Percentiles rank a stretch among this genome's conserved stretches.
Conservation (phyloP, 352 stramenopile species). For the Poterioochromonas sp. region DNA sequence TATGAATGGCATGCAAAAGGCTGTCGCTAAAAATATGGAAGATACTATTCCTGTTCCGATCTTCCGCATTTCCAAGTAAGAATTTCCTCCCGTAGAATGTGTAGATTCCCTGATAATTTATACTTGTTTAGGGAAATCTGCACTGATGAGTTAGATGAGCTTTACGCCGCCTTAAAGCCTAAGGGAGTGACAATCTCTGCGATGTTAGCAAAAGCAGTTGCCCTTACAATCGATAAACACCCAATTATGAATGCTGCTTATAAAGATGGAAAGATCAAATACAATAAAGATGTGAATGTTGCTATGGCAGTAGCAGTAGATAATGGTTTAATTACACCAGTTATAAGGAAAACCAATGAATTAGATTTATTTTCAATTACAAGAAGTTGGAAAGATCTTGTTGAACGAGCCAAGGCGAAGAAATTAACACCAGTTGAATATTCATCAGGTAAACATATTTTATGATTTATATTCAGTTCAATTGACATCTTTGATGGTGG, state of each 20-base stretch:
- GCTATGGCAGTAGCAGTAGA: conserved; percentile 73
- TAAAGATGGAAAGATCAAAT: conserved; percentile 51
- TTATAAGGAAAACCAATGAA: conserved; percentile 64
- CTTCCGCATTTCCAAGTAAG: conserved; percentile 56
- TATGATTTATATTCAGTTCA: neutral
- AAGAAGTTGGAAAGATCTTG: conserved; percentile 68
- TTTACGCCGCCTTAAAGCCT: conserved; percentile 67
- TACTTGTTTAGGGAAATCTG: conserved; percentile 56
- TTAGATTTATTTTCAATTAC: conserved; percentile 58
- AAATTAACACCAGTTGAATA: conserved; percentile 64
- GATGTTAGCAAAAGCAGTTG: conserved; percentile 66
- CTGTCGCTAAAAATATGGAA: conserved; percentile 74
- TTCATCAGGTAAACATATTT: conserved; percentile 42
- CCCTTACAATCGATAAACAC: conserved; percentile 63
- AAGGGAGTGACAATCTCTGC: conserved; percentile 60
- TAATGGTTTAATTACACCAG: conserved; percentile 70
- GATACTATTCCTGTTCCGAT: conserved; percentile 60
- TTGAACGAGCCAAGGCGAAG: conserved; percentile 60
- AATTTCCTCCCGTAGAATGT: neutral
- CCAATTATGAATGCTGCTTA: conserved; percentile 70
- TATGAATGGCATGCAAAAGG: conserved; percentile 67
- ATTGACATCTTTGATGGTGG: conserved; percentile 31
- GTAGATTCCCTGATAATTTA: too few relatives aligned
- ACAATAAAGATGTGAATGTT: conserved; percentile 74
- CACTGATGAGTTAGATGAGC: conserved; percentile 65